These are phyloP conservation scores for Lipomyces starkeyi DNA, from an alignment of 805 yeast species.

Conservation along the genomic window DNA sequence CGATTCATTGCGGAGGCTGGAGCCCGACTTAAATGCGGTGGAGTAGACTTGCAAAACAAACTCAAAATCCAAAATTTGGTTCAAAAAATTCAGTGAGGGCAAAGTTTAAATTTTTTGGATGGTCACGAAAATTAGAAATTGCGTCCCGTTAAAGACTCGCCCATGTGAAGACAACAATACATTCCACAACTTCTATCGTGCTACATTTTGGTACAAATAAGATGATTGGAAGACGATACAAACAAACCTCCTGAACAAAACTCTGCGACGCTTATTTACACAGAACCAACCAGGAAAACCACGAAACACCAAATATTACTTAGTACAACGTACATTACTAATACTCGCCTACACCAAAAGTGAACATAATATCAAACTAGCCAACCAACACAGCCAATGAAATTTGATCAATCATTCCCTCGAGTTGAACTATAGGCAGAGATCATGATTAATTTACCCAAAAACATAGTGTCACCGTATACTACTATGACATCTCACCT, in stretches of 20 bases:
- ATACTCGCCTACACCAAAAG: neutral
- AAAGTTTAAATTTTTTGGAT: no score
- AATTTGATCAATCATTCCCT: neutral
- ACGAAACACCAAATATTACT: neutral
- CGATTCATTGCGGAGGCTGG: no score
- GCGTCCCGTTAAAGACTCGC: no score
- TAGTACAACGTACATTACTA: neutral
- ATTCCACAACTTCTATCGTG: neutral
- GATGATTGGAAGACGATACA: neutral
- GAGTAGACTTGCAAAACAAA: no score
- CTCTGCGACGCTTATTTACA: neutral
- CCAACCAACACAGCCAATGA: neutral
- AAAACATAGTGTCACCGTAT: neutral
- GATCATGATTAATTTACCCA: neutral
- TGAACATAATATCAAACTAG: neutral
- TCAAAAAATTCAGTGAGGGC: no score
- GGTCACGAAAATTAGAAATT: no score
- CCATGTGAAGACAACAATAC: neutral
- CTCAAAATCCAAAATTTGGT: no score
- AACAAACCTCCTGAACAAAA: neutral
- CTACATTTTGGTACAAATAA: neutral
- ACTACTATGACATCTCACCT: neutral
- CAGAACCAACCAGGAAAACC: neutral
- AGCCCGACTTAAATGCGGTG: no score
- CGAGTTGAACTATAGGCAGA: neutral